Base-by-base conservation (phyloP, 495 filamentous ascomycete species). In the Cercophora newfieldiana region DNA sequence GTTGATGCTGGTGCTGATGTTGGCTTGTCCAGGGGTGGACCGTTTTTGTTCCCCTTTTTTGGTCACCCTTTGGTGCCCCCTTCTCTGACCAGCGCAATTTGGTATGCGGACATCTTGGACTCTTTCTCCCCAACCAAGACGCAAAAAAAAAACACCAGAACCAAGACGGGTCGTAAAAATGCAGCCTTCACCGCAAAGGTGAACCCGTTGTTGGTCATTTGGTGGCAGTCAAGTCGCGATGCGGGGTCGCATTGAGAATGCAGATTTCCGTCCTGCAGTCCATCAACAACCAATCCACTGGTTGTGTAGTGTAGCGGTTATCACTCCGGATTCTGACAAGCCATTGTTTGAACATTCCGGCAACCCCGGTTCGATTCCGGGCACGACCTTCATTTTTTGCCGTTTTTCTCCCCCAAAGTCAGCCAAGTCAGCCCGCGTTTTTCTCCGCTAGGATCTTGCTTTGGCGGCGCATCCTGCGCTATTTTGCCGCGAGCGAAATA, bases 341-440 rank as follows among this genome's bases (percentile, higher is more conserved):
- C 18, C 37, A 44, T 44, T 44, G 37, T 44, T 44, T 6, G 4
- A 14, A 44, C 37, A 44, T 69, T 72, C 67, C 61, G 70, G 70
- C 28, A 67, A 72, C 71, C 71, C 71, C 68, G 71, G 68, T 72
- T 72, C 68, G 71, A 72, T 70, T 71, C 71, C 68, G 71, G 71
- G 71, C 68, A 72, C 66, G 71, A 71, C 71, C 71, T 72, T 33
- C 18, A 44, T 44, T 44, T 44, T 44, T 44, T 44, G 37, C 4
- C 37, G 18, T 44, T 44, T 44, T 44, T 14, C 18, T 44, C 3
- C 37, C 10, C 3, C 12, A 16, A 44, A 44, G n/a, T n/a, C n/a
- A n/a, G n/a, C n/a, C n/a, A n/a, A n/a, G n/a, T n/a, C n/a, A n/a
- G n/a, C n/a, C n/a, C n/a, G n/a, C n/a, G n/a, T n/a, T n/a, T n/a